Conservation (phyloP, 371 early-diverging fungal genomes). For the Thermomucor indicae-seudaticae region DNA sequence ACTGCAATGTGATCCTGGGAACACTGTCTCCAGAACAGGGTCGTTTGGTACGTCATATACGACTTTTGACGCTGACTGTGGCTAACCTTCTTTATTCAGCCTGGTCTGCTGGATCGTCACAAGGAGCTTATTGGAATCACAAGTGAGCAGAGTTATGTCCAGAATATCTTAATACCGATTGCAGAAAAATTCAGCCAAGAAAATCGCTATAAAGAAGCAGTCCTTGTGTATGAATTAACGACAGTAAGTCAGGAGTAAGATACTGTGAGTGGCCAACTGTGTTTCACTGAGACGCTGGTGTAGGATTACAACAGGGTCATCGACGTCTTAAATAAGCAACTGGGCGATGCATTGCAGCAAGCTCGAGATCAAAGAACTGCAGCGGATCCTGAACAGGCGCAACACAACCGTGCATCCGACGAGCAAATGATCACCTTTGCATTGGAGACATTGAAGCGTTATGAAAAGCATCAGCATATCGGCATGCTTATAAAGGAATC, state of each 20-base stretch:
- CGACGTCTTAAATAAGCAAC: conserved; percentile 66
- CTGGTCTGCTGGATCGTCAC: conserved; percentile 64
- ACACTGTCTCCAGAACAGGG: conserved; percentile 40
- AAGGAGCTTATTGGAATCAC: conserved; percentile 54
- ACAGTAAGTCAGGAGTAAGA: conserved; percentile 21
- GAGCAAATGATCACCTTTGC: conserved; percentile 11
- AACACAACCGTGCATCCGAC: not conserved
- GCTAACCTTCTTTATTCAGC: conserved; percentile 11
- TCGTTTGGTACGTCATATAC: conserved; percentile 5
- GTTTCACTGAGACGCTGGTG: not conserved
- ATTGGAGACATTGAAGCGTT: conserved; percentile 6
- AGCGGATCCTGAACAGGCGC: not conserved
- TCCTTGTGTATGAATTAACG: conserved; percentile 71
- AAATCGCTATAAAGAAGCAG: conserved; percentile 69
- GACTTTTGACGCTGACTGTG: not conserved
- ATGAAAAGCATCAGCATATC: conserved; percentile 17
- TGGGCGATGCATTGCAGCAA: conserved; percentile 43
- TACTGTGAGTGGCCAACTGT: not conserved
- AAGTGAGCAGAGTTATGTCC: conserved; percentile 53
- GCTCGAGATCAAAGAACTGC: not conserved
- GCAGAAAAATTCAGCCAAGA: conserved; percentile 67
- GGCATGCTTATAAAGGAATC: conserved; percentile 8
- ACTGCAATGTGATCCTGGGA: conserved; percentile 59
- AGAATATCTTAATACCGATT: conserved; percentile 55
- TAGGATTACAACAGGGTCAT: conserved; percentile 73